A percentile compares a stretch with the other conserved stretches of the same genome.
phyloP scores from a whole-genome alignment of 2,329 filamentous ascomycete genomes.

The Aspergillus fumigatiaffinis region DNA sequence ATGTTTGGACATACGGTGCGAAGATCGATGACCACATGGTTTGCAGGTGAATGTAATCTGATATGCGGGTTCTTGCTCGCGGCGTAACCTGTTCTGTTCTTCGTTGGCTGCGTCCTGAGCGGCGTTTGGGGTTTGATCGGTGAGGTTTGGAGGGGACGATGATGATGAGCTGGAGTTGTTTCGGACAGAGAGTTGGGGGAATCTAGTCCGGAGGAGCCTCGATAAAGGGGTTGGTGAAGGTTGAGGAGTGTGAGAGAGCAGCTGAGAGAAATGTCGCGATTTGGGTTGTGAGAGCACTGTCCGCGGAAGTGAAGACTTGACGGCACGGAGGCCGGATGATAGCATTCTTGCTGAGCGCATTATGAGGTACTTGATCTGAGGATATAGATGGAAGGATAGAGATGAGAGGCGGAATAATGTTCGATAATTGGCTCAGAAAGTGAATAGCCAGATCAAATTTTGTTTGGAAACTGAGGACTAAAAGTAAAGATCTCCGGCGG shows the following conservation, averaged over 20 bases:
- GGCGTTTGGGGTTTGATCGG: slow-evolving; percentile 24
- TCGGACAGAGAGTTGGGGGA: slow-evolving; percentile 14
- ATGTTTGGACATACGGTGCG: slow-evolving; percentile 85
- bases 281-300: slow-evolving; percentile 11
- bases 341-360: slow-evolving; percentile 19
- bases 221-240: slow-evolving; percentile 2
- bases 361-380: not conserved
- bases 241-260: slow-evolving; percentile 11
- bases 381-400: not conserved
- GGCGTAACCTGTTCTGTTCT: slow-evolving; percentile 33
- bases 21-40: slow-evolving; percentile 74
- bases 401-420: not conserved
- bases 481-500: not conserved
- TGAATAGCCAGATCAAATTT: not conserved
- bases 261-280: slow-evolving; percentile 19
- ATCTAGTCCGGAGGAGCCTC: slow-evolving; percentile 4
- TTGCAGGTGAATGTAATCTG: slow-evolving; percentile 89
- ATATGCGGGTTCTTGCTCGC: slow-evolving; percentile 64
- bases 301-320: slow-evolving; percentile 13
- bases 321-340: slow-evolving; percentile 20
- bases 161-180: slow-evolving; percentile 30
- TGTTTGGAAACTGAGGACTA: not conserved
- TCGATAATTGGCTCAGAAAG: not conserved
- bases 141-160: slow-evolving; percentile 24
- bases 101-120: slow-evolving; percentile 30